These are phyloP conservation scores for Phytopythium helicoides DNA, from an alignment of 352 stramenopile species.

Conservation along the genomic window DNA sequence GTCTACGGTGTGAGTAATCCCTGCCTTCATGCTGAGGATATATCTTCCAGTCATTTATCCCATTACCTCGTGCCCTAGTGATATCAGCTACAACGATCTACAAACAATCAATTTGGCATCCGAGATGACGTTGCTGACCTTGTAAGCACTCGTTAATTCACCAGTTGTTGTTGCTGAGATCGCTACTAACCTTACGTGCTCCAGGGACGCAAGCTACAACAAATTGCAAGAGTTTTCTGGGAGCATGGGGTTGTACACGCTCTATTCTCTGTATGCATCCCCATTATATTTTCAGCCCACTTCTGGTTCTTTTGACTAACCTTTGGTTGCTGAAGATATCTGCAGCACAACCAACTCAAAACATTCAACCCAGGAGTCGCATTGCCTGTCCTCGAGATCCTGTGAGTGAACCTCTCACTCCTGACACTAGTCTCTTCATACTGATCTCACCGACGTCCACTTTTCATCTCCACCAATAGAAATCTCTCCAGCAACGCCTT, in stretches of 20 bases:
- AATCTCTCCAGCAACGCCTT: conserved; percentile 5
- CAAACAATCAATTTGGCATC: too few species aligned
- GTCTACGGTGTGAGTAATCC: too few species aligned
- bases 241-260: background rate
- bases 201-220: conserved; percentile 2
- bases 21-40: too few species aligned
- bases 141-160: too few species aligned
- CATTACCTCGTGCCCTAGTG: too few species aligned
- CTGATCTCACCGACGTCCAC: too few species aligned
- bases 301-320: too few species aligned
- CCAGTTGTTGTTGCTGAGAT: too few species aligned
- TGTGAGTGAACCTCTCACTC: background rate
- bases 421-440: background rate
- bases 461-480: background rate
- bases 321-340: background rate
- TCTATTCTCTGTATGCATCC: conserved; percentile 2
- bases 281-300: background rate
- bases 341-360: conserved; percentile 1
- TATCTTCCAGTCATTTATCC: too few species aligned
- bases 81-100: too few species aligned
- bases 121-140: too few species aligned
- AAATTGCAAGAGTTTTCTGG: background rate
- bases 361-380: background rate
- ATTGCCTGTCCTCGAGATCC: conserved; percentile 2
- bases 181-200: background rate